These are phyloP conservation scores for Tetrahymena borealis DNA, from an alignment of 73 alveolate genomes.

Conservation along the genomic window DNA sequence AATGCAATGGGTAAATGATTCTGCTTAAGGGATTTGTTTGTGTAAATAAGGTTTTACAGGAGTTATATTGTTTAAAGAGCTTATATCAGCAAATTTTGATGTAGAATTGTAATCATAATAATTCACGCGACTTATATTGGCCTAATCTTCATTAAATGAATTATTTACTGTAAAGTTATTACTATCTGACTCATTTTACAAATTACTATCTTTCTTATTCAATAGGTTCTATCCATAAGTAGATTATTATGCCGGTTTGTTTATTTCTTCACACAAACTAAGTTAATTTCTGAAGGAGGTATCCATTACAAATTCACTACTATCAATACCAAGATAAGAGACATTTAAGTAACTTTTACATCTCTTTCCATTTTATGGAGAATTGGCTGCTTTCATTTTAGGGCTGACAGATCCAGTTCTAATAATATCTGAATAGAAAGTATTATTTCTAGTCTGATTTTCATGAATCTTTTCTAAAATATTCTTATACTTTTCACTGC, in stretches of 20 bases:
- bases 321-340: not conserved
- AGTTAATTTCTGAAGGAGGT: not conserved
- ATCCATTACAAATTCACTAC: not conserved
- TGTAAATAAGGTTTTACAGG: too few relatives aligned
- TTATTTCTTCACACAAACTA: not conserved
- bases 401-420: constrained; percentile 1
- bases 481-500: not conserved
- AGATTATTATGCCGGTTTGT: not conserved
- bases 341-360: not conserved
- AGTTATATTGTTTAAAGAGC: too few relatives aligned
- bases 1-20: not conserved
- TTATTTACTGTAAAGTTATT: not conserved
- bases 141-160: not conserved
- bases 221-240: not conserved
- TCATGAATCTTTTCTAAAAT: not conserved
- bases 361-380: not conserved
- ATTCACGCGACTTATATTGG: too few relatives aligned
- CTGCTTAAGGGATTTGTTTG: too few relatives aligned
- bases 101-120: not conserved
- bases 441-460: not conserved
- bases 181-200: not conserved
- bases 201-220: not conserved
- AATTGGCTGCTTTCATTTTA: not conserved
- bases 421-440: not conserved
- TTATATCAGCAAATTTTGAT: not conserved